A percentile compares a stretch with the other conserved stretches of the same genome.
Conservation (phyloP, 345 rosid genomes). For the Mercurialis annua region DNA sequence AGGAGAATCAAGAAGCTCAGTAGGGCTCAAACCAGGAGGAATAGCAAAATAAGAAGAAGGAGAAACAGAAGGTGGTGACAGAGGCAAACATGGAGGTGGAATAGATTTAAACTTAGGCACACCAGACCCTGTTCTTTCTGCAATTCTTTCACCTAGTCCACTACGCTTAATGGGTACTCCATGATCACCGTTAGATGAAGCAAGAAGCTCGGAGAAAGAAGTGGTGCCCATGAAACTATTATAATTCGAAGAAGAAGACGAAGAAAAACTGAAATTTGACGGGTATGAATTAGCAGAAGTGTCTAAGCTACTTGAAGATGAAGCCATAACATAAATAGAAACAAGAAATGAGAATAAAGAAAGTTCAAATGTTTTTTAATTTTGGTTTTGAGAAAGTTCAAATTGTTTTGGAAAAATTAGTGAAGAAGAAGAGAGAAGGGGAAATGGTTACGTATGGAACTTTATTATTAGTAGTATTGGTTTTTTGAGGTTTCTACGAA, state of each 20-base stretch:
- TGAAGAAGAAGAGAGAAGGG: not conserved
- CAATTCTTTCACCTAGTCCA: slow-evolving; percentile 43
- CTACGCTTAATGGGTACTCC: slow-evolving; percentile 15
- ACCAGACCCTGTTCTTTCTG: slow-evolving; percentile 58
- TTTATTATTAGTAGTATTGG: not conserved
- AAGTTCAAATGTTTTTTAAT: not conserved
- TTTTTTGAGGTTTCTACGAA: slow-evolving; percentile 1
- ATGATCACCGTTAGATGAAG: slow-evolving; percentile 34
- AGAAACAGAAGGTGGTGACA: slow-evolving; percentile 67
- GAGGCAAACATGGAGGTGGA: slow-evolving; percentile 73
- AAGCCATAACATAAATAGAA: slow-evolving; percentile 29
- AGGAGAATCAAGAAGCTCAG: slow-evolving; percentile 81
- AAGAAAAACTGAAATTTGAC: slow-evolving; percentile 27
- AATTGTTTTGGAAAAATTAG: not conserved
- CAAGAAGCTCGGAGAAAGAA: slow-evolving; percentile 59
- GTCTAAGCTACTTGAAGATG: slow-evolving; percentile 42
- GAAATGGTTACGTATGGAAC: slow-evolving; percentile 6
- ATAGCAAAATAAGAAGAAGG: slow-evolving; percentile 75
- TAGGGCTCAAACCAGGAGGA: slow-evolving; percentile 71
- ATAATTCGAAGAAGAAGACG: too few species aligned
- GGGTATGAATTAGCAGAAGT: slow-evolving; percentile 31
- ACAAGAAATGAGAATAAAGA: not conserved
- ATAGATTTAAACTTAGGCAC: slow-evolving; percentile 83
- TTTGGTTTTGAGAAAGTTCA: not conserved
- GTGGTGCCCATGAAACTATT: slow-evolving; percentile 35